phyloP scores from a whole-genome alignment of 2,329 filamentous ascomycete genomes.

The Penicillium sp. region DNA sequence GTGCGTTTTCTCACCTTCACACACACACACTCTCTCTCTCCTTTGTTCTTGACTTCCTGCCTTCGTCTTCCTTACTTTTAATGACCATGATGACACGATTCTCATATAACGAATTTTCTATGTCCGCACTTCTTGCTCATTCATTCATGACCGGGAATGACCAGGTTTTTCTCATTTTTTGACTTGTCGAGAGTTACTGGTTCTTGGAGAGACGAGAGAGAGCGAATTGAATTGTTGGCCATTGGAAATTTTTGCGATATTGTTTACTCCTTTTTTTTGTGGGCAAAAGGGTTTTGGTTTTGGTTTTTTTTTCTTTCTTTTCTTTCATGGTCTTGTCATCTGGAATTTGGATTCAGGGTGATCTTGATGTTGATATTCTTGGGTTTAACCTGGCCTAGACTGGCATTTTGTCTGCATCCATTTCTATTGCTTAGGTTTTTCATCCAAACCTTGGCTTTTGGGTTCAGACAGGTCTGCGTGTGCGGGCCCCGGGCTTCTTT shows the following conservation, averaged over 20 bases:
- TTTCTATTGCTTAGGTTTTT: background rate
- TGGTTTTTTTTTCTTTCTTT: constrained; percentile 14
- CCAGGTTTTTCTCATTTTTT: background rate
- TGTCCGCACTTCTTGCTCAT: constrained; percentile 23
- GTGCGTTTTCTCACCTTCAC: background rate
- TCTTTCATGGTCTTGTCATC: background rate
- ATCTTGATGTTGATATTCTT: background rate
- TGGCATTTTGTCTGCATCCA: background rate
- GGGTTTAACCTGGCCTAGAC: background rate
- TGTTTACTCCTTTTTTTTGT: constrained; percentile 13
- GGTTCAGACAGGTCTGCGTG: background rate
- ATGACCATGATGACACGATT: constrained; percentile 49
- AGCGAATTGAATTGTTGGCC: constrained; percentile 5
- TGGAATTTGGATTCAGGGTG: background rate
- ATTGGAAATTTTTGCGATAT: constrained; percentile 11
- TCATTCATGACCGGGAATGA: background rate
- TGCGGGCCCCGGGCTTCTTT: background rate
- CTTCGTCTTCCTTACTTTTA: constrained; percentile 21
- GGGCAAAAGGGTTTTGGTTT: constrained; percentile 27
- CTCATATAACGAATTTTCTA: constrained; percentile 39
- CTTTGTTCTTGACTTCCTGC: background rate
- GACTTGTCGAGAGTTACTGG: constrained; percentile 8
- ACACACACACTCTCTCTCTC: too few relatives aligned
- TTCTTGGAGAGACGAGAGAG: background rate
- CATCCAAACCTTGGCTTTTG: background rate